Conservation (phyloP, 129 eudicot genomes). For the Cynara cardunculus region DNA sequence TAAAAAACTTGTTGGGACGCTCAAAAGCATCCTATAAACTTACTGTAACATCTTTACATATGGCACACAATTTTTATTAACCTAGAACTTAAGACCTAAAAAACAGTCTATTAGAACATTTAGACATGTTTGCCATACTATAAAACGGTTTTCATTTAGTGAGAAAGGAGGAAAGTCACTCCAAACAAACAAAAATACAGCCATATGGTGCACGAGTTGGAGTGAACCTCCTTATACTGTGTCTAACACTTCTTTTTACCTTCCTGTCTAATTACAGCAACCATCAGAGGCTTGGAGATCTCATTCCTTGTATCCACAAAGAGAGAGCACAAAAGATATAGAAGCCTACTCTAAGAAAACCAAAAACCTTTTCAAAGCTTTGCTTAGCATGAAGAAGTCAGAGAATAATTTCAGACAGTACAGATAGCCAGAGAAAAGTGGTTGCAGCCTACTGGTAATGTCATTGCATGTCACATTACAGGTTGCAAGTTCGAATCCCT, state of each 20-base stretch:
- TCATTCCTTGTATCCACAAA: conserved; percentile 34
- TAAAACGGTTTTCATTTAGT: neutral
- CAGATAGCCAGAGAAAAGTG: conserved; percentile 5
- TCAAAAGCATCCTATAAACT: neutral
- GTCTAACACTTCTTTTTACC: conserved; percentile 2
- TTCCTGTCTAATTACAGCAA: conserved; percentile 30
- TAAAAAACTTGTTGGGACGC: neutral
- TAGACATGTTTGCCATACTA: neutral
- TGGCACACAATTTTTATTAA: neutral
- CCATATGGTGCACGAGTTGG: neutral
- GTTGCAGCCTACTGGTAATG: neutral
- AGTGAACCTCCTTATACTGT: neutral
- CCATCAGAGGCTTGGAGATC: conserved; percentile 46
- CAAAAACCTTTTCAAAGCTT: conserved; percentile 50
- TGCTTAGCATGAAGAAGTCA: conserved; percentile 55
- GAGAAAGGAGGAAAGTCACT: neutral
- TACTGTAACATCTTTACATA: neutral
- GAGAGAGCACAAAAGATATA: conserved; percentile 37
- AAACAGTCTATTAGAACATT: too few species aligned
- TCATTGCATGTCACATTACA: neutral
- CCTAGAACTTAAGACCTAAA: too few species aligned
- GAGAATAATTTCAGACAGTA: conserved; percentile 33
- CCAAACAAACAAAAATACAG: neutral
- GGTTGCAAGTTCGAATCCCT: too few species aligned
- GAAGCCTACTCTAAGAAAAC: conserved; percentile 53